Percentiles rank a stretch among this genome's conserved stretches.
phyloP scores from a whole-genome alignment of 768 basidiomycete species.

The Tulasnella sp. region DNA sequence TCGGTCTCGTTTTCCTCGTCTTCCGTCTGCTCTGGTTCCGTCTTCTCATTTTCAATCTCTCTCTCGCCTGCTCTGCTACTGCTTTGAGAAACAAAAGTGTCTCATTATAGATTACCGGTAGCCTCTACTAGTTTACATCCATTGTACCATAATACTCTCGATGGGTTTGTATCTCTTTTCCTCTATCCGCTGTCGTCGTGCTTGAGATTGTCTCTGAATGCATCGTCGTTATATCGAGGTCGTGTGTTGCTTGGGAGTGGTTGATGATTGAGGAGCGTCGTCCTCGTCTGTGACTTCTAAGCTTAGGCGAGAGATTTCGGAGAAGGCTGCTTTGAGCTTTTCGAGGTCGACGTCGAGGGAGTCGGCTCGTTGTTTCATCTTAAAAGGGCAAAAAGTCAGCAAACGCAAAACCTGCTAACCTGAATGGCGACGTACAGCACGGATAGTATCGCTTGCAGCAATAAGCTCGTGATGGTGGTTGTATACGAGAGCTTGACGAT shows the following conservation, averaged over 20 bases:
- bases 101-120: background rate
- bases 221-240: background rate
- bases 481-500: constrained; percentile 85
- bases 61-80: background rate
- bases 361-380: constrained; percentile 88
- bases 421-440: constrained; percentile 46
- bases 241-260: background rate
- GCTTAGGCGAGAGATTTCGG: constrained; percentile 73
- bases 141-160: constrained; percentile 2
- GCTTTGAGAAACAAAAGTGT: background rate
- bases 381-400: no score
- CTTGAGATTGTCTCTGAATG: background rate
- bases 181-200: background rate
- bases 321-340: constrained; percentile 68
- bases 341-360: constrained; percentile 79
- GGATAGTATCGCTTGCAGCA: constrained; percentile 86
- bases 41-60: background rate
- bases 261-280: background rate
- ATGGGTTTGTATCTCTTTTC: background rate
- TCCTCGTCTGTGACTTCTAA: constrained; percentile 37
- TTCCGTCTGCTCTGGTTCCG: background rate
- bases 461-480: constrained; percentile 95
- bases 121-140: constrained; percentile 6
- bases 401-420: no score
- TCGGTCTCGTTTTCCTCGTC: background rate